phyloP scores from a whole-genome alignment of 1,284 basidiomycete genomes.

The Naganishia albida region DNA sequence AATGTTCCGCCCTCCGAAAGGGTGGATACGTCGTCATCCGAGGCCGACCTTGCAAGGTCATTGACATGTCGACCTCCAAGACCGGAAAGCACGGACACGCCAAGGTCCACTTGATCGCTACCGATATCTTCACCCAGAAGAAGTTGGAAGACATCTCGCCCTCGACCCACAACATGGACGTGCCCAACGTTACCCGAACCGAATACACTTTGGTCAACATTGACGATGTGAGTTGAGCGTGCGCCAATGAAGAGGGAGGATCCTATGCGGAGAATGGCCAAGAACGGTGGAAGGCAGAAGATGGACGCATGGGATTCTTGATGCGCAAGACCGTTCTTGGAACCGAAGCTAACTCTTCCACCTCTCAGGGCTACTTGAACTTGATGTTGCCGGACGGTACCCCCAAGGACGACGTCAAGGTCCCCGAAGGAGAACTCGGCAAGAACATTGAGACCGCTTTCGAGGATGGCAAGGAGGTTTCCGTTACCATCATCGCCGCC shows the following conservation, averaged over 20 bases:
- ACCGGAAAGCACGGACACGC: conserved; percentile 98
- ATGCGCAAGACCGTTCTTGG: background rate
- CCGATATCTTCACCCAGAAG: conserved; percentile 96
- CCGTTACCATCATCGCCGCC: conserved; percentile 82
- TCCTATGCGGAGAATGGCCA: background rate
- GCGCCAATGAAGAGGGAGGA: background rate
- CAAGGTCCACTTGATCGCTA: conserved; percentile 96
- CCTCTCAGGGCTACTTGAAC: conserved; percentile 73
- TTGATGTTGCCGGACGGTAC: conserved; percentile 82
- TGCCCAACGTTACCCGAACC: conserved; percentile 86
- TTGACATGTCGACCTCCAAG: conserved; percentile 99
- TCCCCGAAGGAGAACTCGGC: conserved; percentile 86
- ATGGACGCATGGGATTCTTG: background rate
- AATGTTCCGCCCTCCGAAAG: conserved; percentile 94
- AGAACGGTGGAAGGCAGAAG: background rate
- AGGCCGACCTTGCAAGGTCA: conserved; percentile 97
- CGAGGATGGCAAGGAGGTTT: conserved; percentile 78
- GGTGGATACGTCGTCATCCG: conserved; percentile 97
- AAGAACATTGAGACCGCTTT: conserved; percentile 71
- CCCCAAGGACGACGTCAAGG: conserved; percentile 91
- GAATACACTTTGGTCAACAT: conserved; percentile 94
- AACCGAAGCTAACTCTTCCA: background rate
- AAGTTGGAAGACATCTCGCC: conserved; percentile 98
- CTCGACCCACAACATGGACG: conserved; percentile 78
- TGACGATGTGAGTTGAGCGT: conserved; percentile 60